Base-by-base conservation (phyloP, 805 yeast species). In the Scheffersomyces ergatensis region DNA sequence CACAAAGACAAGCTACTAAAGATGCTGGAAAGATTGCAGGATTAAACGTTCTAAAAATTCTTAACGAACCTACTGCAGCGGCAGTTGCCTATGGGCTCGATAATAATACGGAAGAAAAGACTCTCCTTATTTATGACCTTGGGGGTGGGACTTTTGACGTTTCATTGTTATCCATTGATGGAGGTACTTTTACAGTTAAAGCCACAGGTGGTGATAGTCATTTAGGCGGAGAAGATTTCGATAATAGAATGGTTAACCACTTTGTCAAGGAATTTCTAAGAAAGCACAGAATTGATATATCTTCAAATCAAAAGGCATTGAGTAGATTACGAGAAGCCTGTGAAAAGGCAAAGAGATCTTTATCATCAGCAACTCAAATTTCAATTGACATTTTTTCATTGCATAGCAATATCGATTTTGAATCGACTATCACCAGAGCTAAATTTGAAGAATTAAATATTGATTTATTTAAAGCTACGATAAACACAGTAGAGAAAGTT, bases 61-160 rank as follows among this genome's bases (percentile, higher is more conserved):
- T 67, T 42, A 67, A 67, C 50, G 73, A 67, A 51, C 73, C 73
- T 33, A 67, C 74, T 23, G 74, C 74, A 17, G 74, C 74, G 30
- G 74, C 74, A 23, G 67, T 67, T 49, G 74, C 74, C 24, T 67
- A 67, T 48, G 74, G 74, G 33, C 65, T 67, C 45, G 74, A 67
- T 52, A 82, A 83, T 63, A 67, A 79, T 66, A 60, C 56, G 43
- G 54, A 56, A 29, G 97, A 89, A 70, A 86, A 85, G 58, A 90
- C 89, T 68, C 88, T 89, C 52, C 81, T 89, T 60, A 95, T 89
- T 42, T 89, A 87, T 66, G 97, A 89, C 70, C 78, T 89, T 57
- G 97, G 97, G 78, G 97, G 97, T 70, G 97, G 97, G 77, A 89
- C 97, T 51, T 89, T 88, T 52, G 96, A 88, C 81, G 96, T 88